A percentile compares a stretch with the other conserved stretches of the same genome.
These are phyloP conservation scores for Phytophthora citricola DNA, from an alignment of 352 stramenopile genomes.

Conservation along the genomic window DNA sequence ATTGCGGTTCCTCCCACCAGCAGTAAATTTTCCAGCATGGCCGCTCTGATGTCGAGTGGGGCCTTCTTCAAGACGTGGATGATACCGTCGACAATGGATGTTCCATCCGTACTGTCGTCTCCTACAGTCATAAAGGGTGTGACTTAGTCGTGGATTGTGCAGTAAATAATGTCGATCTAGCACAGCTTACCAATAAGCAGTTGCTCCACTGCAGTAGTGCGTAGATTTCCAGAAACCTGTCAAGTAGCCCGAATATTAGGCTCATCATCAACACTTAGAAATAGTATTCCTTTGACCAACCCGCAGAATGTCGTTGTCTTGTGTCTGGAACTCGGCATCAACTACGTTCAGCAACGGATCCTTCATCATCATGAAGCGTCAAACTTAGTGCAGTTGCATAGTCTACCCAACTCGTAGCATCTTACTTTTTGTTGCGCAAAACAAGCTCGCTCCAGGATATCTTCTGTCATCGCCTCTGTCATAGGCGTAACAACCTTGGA, in stretches of 20 bases:
- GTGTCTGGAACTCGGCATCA: constrained; percentile 54
- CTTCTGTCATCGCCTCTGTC: constrained; percentile 45
- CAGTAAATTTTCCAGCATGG: constrained; percentile 80
- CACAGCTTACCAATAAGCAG: constrained; percentile 51
- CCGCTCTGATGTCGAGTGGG: constrained; percentile 67
- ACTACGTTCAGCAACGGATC: constrained; percentile 45
- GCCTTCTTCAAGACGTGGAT: constrained; percentile 59
- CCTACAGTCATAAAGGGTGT: constrained; percentile 20
- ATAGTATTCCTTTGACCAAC: constrained; percentile 24
- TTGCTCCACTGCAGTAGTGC: constrained; percentile 52
- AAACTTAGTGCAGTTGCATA: background rate
- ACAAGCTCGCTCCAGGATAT: constrained; percentile 78
- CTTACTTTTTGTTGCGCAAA: constrained; percentile 69
- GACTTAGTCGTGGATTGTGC: background rate
- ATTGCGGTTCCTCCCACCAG: constrained; percentile 79
- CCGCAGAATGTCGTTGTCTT: constrained; percentile 44
- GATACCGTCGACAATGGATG: constrained; percentile 66
- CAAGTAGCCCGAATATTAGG: constrained; percentile 1
- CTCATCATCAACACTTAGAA: background rate
- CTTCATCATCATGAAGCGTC: constrained; percentile 20
- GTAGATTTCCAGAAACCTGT: constrained; percentile 51
- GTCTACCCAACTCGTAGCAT: background rate
- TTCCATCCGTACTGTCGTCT: constrained; percentile 41
- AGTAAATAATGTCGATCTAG: background rate
- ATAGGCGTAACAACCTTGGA: constrained; percentile 14